A percentile compares a stretch with the other conserved stretches of the same genome.
Evolutionary conservation across 371 early-diverging fungal species (phyloP).

Genomic region (Mycotypha africana): DNA sequence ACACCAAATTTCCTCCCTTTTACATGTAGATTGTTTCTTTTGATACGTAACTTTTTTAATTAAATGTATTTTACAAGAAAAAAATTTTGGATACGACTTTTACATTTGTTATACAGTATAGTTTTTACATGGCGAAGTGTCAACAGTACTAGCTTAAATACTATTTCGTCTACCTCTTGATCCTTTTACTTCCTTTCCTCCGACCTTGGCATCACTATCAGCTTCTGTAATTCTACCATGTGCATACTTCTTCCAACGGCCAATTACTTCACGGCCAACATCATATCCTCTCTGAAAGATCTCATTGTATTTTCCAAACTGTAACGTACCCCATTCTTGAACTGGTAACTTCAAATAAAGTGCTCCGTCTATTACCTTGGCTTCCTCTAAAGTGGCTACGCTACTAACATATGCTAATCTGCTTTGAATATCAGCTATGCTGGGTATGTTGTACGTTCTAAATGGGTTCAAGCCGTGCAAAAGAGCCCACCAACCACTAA

Average conservation of each 20-base stretch:
- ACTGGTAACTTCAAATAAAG: slow-evolving; percentile 91
- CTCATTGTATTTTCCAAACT: slow-evolving; percentile 87
- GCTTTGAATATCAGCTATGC: slow-evolving; percentile 97
- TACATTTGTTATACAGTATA: no score
- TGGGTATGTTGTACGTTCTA: slow-evolving; percentile 73
- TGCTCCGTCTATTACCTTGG: slow-evolving; percentile 80
- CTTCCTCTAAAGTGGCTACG: slow-evolving; percentile 86
- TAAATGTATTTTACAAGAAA: neutral
- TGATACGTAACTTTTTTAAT: neutral
- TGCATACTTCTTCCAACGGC: slow-evolving; percentile 73
- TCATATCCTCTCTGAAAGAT: slow-evolving; percentile 91
- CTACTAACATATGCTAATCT: slow-evolving; percentile 95
- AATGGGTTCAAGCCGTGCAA: slow-evolving; percentile 83
- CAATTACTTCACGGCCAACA: slow-evolving; percentile 78
- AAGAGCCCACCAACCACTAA: slow-evolving; percentile 94
- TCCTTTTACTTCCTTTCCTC: slow-evolving; percentile 44
- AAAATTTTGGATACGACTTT: no score
- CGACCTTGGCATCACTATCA: slow-evolving; percentile 11
- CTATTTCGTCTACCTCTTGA: slow-evolving; percentile 40
- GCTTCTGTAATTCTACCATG: slow-evolving; percentile 30
- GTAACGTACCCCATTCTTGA: slow-evolving; percentile 82
- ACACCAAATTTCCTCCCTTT: no score
- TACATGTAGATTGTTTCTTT: neutral
- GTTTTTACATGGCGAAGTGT: no score
- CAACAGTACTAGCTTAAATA: no score